Base-by-base conservation (phyloP, 108 stramenopile genomes). In the Pseudonitzschia multistriata region DNA sequence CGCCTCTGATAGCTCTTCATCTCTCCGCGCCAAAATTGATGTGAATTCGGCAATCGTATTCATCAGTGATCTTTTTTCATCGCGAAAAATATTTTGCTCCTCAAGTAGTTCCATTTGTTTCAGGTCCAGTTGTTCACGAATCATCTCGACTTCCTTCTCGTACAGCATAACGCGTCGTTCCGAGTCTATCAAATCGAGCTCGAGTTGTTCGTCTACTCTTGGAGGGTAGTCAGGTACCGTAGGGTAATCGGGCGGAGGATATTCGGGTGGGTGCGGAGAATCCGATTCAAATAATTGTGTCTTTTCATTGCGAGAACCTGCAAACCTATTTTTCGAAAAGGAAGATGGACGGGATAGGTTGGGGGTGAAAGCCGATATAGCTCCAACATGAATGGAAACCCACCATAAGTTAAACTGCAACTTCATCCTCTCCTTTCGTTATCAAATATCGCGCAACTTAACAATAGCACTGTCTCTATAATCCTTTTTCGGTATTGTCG, bases 1-100 rank as follows among this genome's bases (percentile, higher is more conserved):
- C 21, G 42, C 19, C 0, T 34, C 54, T 10, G 37, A 29, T 10
- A 78, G 50, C 55, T 82, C 72, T 34, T 81, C 71, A 25, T 75
- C 67, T 34, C 64, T 29, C 28, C 69, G 67, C 24, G 76, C 35
- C 60, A 81, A 54, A 1, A 74, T 24, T 2, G 34, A 53, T 8
- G 73, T 65, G 37, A 78, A 73, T 52, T 82, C 68, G 47, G 76
- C 76, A 68, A 81, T 73, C 49, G 62, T 76, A 25, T 27, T 48
- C 68, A 81, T 48, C 40, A 81, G 57, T 2, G 24, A 31, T 24
- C 28, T n/a, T 67, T 77, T 81, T 66, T 81, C 80, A 21, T 64
- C 49, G 19, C 62, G 60, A 81, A 81, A 81, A 6, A n/a, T 4
- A 39, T 75, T 59, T 61, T 49, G 67, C 36, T 62, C 68, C 29